Evolutionary conservation across 768 basidiomycete species (phyloP).

Genomic region (Russula compacta): DNA sequence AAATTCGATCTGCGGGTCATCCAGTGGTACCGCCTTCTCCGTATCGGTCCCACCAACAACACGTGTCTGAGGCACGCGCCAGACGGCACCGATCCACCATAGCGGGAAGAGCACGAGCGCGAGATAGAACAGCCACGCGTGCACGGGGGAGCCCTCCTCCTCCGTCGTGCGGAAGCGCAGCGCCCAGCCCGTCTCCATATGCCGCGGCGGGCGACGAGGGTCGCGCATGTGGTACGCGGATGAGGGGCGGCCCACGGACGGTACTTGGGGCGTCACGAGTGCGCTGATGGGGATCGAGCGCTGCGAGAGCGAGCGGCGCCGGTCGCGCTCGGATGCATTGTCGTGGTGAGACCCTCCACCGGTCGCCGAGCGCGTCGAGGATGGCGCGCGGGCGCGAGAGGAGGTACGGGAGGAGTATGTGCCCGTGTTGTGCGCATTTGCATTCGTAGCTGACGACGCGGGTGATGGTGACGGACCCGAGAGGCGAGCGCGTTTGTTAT

Average conservation of each 20-base stretch:
- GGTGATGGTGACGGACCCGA: conserved; percentile 33
- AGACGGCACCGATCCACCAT: conserved; percentile 53
- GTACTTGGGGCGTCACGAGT: conserved; percentile 68
- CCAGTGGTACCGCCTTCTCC: conserved; percentile 65
- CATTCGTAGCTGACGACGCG: conserved; percentile 27
- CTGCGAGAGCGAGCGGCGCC: conserved; percentile 41
- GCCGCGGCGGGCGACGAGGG: conserved; percentile 54
- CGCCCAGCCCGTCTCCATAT: conserved; percentile 53
- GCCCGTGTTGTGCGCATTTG: conserved; percentile 37
- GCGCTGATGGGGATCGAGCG: conserved; percentile 75
- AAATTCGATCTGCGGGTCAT: conserved; percentile 73
- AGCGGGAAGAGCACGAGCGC: conserved; percentile 56
- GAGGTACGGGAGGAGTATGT: conserved; percentile 34
- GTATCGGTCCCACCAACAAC: conserved; percentile 43
- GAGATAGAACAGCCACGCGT: conserved; percentile 72
- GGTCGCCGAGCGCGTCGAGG: conserved; percentile 24
- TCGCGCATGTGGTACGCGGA: conserved; percentile 73
- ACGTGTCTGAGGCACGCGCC: conserved; percentile 55
- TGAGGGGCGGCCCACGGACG: conserved; percentile 47
- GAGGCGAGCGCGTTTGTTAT: conserved; percentile 54
- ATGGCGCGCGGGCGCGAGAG: conserved; percentile 20
- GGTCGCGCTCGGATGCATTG: conserved; percentile 3
- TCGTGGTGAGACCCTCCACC: neutral
- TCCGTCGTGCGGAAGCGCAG: conserved; percentile 49
- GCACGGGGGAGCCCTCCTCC: conserved; percentile 41